Evolutionary conservation across 2,329 filamentous ascomycete species (phyloP), one percentile per base, ranked within the genome.

Genomic region (Aureobasidium namibiae): DNA sequence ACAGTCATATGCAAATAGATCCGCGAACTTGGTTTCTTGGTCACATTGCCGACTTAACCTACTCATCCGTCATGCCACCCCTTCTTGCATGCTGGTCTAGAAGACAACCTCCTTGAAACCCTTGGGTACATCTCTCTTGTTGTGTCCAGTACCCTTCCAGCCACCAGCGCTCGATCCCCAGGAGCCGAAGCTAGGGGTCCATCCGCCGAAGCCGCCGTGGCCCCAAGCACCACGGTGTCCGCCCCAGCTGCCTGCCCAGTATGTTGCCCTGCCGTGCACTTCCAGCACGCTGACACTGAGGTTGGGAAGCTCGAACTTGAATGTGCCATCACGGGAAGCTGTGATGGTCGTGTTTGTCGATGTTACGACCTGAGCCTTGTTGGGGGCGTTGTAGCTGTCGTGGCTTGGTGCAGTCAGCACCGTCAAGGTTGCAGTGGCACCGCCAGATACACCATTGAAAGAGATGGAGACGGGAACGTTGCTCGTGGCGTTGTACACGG

Each of bases 271-370:
- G 10, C 52, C 52, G 8, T 56, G 39, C n/a, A 65, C 70, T 13
- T 82, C 79, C 50, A 85, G 66, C 2, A 85, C 77, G 16, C 80
- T 81, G 48, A 85, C 77, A 64, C 80, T 83, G 56, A 83, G 66
- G 63, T 81, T 72, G 0, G 81, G 81, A 65, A 85, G 60, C 24
- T 67, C 72, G 62, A 84, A 84, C 50, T 70, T 69, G 64, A 84
- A 83, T 1, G 65, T 68, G 2, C 82, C 82, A 24, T 74, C 71
- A 10, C 67, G 65, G 21, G 74, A 76, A 1, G 78, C 80, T 64
- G 68, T 71, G 34, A 82, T 46, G 0, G 70, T 69, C 0, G 65
- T 68, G 11, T 69, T 75, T 1, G 68, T 72, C 23, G 70, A 75
- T 50, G 76, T 69, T 0, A 83, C 80, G n/a, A 80, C 75, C 62